Conservation (phyloP, 495 filamentous ascomycete species). For the Penicillium arizonense region DNA sequence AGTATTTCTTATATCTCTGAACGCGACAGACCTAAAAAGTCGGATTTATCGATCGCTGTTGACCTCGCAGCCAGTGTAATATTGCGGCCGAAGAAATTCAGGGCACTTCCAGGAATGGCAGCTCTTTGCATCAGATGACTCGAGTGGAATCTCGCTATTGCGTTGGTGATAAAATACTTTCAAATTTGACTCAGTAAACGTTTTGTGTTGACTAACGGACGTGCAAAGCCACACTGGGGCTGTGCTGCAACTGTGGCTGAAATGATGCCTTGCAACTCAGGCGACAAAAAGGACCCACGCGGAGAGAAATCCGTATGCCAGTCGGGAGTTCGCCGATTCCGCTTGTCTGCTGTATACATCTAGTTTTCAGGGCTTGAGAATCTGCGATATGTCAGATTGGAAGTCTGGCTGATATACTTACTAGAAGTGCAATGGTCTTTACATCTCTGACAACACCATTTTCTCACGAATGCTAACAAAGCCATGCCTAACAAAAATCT, state of each 20-base stretch:
- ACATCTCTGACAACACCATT: no score
- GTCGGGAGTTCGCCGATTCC: slow-evolving; percentile 15
- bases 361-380: neutral
- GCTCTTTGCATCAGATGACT: slow-evolving; percentile 22
- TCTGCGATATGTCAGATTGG: neutral
- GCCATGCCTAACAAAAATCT: no score
- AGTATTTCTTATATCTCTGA: neutral
- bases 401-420: no score
- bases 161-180: neutral
- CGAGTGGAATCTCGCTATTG: neutral
- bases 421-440: no score
- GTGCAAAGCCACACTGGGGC: slow-evolving; percentile 16
- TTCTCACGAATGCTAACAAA: no score
- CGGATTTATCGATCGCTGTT: slow-evolving; percentile 2
- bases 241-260: slow-evolving; percentile 6
- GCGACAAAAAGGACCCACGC: neutral
- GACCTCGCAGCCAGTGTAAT: slow-evolving; percentile 11
- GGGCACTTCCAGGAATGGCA: slow-evolving; percentile 8
- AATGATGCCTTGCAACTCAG: neutral
- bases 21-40: neutral
- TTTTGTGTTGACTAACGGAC: slow-evolving; percentile 22
- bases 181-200: neutral
- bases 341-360: neutral
- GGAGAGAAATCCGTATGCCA: slow-evolving; percentile 18
- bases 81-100: slow-evolving; percentile 17